Evolutionary conservation across 257 asterid genomes (phyloP).

Genomic region (Gynochthodes officinalis): DNA sequence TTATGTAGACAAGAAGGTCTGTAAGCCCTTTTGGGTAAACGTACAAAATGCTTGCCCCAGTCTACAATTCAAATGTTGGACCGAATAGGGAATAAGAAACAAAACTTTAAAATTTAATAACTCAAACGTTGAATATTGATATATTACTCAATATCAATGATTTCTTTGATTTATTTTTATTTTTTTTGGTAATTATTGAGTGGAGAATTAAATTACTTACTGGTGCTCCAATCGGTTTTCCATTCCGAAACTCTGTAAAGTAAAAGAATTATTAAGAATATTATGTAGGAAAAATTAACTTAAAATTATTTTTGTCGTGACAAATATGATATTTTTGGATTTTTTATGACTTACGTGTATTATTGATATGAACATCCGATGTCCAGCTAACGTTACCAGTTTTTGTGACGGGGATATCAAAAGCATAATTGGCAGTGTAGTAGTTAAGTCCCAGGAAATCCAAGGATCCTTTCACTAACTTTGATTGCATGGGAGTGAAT

Average conservation of each 20-base stretch:
- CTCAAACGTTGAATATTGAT: too few species aligned
- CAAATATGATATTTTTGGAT: too few species aligned
- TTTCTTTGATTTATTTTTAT: too few species aligned
- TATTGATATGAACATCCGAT: background rate
- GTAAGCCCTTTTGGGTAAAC: constrained; percentile 21
- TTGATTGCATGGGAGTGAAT: constrained; percentile 2
- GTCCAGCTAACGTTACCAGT: constrained; percentile 2
- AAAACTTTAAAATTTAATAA: too few species aligned
- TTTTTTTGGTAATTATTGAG: too few species aligned
- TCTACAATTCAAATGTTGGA: background rate
- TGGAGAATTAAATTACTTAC: too few species aligned
- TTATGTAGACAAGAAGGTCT: constrained; percentile 17
- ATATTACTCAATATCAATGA: too few species aligned
- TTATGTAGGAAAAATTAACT: background rate
- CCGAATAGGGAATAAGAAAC: background rate
- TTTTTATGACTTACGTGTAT: background rate
- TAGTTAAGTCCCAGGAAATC: constrained; percentile 27
- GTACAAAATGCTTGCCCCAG: constrained; percentile 11
- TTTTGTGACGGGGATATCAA: background rate
- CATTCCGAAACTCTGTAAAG: background rate
- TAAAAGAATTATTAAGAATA: background rate
- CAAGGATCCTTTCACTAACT: constrained; percentile 11
- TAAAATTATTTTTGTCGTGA: too few species aligned
- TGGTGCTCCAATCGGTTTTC: constrained; percentile 3
- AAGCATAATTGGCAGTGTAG: constrained; percentile 22